Evolutionary conservation across 805 yeast species (phyloP), one percentile per base, ranked within the genome.

Genomic region (Gaillardinia entomophila): DNA sequence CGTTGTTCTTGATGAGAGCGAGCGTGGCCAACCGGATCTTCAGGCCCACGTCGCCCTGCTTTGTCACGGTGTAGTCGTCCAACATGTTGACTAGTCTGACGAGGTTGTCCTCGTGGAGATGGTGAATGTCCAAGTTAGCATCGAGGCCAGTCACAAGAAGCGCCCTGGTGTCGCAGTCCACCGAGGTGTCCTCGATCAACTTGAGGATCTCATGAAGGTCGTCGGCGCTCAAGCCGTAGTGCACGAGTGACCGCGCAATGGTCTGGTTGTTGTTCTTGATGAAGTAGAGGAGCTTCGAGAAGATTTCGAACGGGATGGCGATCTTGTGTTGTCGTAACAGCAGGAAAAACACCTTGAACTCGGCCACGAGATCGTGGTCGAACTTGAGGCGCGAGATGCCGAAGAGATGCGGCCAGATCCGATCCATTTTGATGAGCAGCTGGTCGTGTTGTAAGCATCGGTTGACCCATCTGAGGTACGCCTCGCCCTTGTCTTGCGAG

Each of bases 31-130:
- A 41, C 29, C 97, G 61, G 1, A 87, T 72, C 45, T 77, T 71
- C 29, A 85, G 75, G 2, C 97, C 97, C n/a, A 88, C 89, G 58
- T 89, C 97, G 7, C 97, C 97, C 48, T 85, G 82, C 17, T 75
- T 75, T 0, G 90, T 83, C 2, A 73, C 60, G 0, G 95, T 75
- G 51, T 88, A 87, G 46, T 89, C 96, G 40, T 81, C 79, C 11
- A 90, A 54, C 22, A 75, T 71, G 2, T 40, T 42, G 1, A 70
- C 27, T 19, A 55, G 17, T 1, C 34, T 19, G 3, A 13, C 12
- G 5, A 26, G 17, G 12, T 32, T 24, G 7, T 23, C 47, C 37
- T 7, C 45, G 41, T 26, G 29, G 6, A 43, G 12, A 2, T 33
- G 31, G 7, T 16, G 14, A 22, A 11, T 42, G 34, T n/a, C 37